Base-by-base conservation (phyloP, 768 basidiomycete species). In the Hysterangium stoloniferum region DNA sequence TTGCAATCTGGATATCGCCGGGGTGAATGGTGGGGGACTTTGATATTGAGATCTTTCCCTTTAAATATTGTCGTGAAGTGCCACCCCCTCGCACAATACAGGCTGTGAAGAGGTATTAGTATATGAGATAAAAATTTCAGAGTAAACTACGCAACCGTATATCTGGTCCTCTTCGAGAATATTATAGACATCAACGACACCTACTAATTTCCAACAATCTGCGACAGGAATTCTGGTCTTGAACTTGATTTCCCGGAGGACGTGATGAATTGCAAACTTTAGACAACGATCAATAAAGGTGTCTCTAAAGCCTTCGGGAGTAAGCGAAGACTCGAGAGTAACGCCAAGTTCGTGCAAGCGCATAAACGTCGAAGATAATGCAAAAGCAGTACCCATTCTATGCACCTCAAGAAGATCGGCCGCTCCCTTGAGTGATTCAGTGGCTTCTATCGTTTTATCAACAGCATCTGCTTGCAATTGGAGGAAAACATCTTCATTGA, bases 11-110 rank as follows among this genome's bases (percentile, higher is more conserved):
- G 13, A 80, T 73, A 56, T 83, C 81, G 2, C 80, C 83, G 6
- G 82, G 83, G 57, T 84, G 82, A 27, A 82, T 83, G 1, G 74
- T 76, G 0, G 83, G 84, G 3, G 79, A 84, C 9, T 82, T 72
- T 4, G 79, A 80, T 32, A 85, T 71, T 32, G 81, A 56, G 4
- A 77, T 65, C 1, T 62, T 68, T 0, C 84, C 82, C 53, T 76
- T 65, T 1, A 85, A 67, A 57, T 76, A 83, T 4, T 41, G 11
- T 11, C 20, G 40, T 41, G 13, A 22, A 13, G 40, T 11, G 12
- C 15, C 17, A 11, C 75, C 67, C 0, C 64, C 56, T 15, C 67
- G 68, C 46, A 73, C 73, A 36, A 80, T 66, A 55, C 77, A 82
- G 1, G 74, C 79, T 41, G 19, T 19, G 19, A 35, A 35, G 12